Evolutionary conservation across 371 early-diverging fungal species (phyloP).

Genomic region (Mucor piriformis): DNA sequence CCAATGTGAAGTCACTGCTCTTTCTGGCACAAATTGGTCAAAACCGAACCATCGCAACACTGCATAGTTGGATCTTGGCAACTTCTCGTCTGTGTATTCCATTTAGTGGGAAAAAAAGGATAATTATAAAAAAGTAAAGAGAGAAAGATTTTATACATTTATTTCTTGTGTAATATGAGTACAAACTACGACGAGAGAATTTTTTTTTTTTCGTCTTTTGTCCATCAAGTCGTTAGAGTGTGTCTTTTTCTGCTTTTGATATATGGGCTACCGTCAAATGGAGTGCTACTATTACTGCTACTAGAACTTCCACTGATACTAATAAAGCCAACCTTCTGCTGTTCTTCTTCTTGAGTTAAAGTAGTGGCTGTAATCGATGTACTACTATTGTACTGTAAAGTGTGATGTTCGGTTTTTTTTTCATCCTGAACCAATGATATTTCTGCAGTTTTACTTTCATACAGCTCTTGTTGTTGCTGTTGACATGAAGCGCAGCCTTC

Average conservation of each 20-base stretch:
- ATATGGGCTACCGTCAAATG: conserved; percentile 14
- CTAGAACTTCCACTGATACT: neutral
- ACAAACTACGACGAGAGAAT: neutral
- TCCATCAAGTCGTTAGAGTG: neutral
- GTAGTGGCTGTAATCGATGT: conserved; percentile 10
- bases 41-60: conserved; percentile 52
- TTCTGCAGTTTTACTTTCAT: neutral
- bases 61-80: conserved; percentile 28
- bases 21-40: conserved; percentile 56
- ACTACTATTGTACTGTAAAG: neutral
- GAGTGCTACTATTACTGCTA: conserved; percentile 15
- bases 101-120: neutral
- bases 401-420: neutral
- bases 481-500: conserved; percentile 24
- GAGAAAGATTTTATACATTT: neutral
- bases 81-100: conserved; percentile 22
- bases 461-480: neutral
- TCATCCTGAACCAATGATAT: neutral
- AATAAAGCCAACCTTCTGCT: conserved; percentile 7
- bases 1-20: conserved; percentile 57
- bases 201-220: neutral
- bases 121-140: neutral
- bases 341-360: conserved; percentile 26
- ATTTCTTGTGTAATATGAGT: neutral
- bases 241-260: conserved; percentile 21